Percentiles rank a stretch among this genome's conserved stretches.
phyloP scores from a whole-genome alignment of 2,329 filamentous ascomycete species.

The Proliferodiscus dingleyae region DNA sequence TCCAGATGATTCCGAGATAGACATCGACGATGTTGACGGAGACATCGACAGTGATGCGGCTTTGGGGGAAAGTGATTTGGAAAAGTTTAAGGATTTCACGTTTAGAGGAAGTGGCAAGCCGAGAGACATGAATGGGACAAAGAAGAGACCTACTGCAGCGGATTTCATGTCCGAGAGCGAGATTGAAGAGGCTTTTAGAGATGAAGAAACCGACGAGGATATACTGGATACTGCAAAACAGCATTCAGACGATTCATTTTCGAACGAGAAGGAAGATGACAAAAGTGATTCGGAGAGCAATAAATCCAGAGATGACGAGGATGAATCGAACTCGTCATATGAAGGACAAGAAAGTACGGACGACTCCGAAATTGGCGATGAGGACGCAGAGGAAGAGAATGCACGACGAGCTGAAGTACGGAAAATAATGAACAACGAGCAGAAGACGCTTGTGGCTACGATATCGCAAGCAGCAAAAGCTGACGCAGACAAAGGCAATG shows the following conservation, averaged over 20 bases:
- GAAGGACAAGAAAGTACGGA: constrained; percentile 33
- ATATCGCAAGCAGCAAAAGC: constrained; percentile 59
- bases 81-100: constrained; percentile 70
- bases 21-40: constrained; percentile 49
- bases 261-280: constrained; percentile 33
- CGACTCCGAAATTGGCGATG: constrained; percentile 23
- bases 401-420: constrained; percentile 53
- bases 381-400: constrained; percentile 28
- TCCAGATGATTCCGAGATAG: constrained; percentile 50
- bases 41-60: constrained; percentile 65
- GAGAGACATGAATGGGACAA: constrained; percentile 31
- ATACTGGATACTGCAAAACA: constrained; percentile 29
- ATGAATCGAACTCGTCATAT: constrained; percentile 24
- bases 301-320: constrained; percentile 32
- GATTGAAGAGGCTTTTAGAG: constrained; percentile 29
- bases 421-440: constrained; percentile 62
- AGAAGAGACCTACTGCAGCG: constrained; percentile 45
- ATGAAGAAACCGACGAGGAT: constrained; percentile 30
- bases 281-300: constrained; percentile 22
- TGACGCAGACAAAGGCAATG: constrained; percentile 79
- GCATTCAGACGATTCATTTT: constrained; percentile 29
- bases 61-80: constrained; percentile 79
- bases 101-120: constrained; percentile 56
- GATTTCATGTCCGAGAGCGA: constrained; percentile 50
- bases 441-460: constrained; percentile 60